Conservation (phyloP, 192 early-diverging fungal genomes). For the Martensiomyces pterosporus region DNA sequence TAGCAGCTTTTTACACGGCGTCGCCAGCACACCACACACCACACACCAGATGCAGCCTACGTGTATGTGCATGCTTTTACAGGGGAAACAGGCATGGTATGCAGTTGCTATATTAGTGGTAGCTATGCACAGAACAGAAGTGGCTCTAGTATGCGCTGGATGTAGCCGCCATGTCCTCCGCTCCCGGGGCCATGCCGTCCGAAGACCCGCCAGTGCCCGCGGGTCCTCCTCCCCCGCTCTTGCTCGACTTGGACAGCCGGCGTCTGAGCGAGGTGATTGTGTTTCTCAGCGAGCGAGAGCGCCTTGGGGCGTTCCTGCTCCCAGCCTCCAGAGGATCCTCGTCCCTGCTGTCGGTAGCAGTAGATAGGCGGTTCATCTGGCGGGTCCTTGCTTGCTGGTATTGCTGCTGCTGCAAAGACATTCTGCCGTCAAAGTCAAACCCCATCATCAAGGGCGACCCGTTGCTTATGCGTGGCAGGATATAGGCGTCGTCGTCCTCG, state of each 20-base stretch:
- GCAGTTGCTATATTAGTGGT: too few relatives aligned
- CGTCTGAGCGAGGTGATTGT: slow-evolving; percentile 47
- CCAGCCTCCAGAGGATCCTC: slow-evolving; percentile 9
- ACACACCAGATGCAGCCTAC: too few relatives aligned
- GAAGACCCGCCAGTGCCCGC: too few relatives aligned
- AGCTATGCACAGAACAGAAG: too few relatives aligned
- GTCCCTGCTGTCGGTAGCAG: slow-evolving; percentile 1
- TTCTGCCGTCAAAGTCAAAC: slow-evolving; percentile 28
- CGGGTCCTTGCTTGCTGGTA: too few relatives aligned
- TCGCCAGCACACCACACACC: too few relatives aligned
- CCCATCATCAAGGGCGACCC: slow-evolving; percentile 33
- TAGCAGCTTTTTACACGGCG: too few relatives aligned
- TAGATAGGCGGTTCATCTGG: background rate
- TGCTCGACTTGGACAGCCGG: slow-evolving; percentile 39
- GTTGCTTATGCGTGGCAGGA: slow-evolving; percentile 31
- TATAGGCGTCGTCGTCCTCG: slow-evolving; percentile 7
- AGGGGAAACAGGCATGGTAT: too few relatives aligned
- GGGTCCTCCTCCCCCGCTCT: slow-evolving; percentile 24
- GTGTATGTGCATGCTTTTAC: too few relatives aligned
- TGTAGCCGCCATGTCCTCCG: too few relatives aligned
- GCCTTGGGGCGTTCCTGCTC: slow-evolving; percentile 14
- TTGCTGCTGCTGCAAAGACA: slow-evolving; percentile 11
- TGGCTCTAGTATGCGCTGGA: too few relatives aligned
- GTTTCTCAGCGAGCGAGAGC: slow-evolving; percentile 43
- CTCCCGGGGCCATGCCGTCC: too few relatives aligned